Percentiles rank a stretch among this genome's conserved stretches.
Evolutionary conservation across 2,329 filamentous ascomycete genomes (phyloP).

Genomic region (Cladophialophora exuberans): DNA sequence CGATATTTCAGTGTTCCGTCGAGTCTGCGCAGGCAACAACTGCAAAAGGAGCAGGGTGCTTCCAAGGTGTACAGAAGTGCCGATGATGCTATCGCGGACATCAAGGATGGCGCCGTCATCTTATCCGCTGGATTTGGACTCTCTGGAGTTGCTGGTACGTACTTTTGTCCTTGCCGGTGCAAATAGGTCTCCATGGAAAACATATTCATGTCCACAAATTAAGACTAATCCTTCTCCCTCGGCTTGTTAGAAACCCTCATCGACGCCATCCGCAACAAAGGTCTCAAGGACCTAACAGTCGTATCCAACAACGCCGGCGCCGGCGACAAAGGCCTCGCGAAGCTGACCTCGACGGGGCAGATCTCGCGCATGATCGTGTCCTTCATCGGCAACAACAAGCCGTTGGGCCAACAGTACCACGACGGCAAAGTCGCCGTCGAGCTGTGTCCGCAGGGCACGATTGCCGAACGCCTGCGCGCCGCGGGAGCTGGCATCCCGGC

Average conservation of each 20-base stretch:
- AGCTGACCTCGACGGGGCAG: constrained; percentile 71
- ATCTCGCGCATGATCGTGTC: constrained; percentile 73
- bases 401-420: constrained; percentile 87
- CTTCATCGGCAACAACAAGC: constrained; percentile 81
- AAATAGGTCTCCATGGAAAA: not conserved
- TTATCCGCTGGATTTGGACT: constrained; percentile 82
- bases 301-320: constrained; percentile 82
- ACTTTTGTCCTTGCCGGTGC: too few relatives aligned
- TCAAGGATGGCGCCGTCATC: constrained; percentile 70
- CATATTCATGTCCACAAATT: not conserved
- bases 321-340: constrained; percentile 68
- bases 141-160: constrained; percentile 70
- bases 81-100: constrained; percentile 69
- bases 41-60: constrained; percentile 32
- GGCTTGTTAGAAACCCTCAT: constrained; percentile 67
- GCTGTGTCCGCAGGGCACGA: constrained; percentile 87
- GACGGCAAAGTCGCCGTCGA: constrained; percentile 86
- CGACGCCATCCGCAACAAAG: constrained; percentile 65
- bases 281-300: constrained; percentile 65
- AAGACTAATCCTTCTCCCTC: not conserved
- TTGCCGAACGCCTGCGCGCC: constrained; percentile 84
- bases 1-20: constrained; percentile 4
- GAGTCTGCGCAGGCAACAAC: not conserved
- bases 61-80: constrained; percentile 51
- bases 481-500: constrained; percentile 89